Conservation (phyloP, 2,329 filamentous ascomycete genomes). For the Macrophomina tecta region DNA sequence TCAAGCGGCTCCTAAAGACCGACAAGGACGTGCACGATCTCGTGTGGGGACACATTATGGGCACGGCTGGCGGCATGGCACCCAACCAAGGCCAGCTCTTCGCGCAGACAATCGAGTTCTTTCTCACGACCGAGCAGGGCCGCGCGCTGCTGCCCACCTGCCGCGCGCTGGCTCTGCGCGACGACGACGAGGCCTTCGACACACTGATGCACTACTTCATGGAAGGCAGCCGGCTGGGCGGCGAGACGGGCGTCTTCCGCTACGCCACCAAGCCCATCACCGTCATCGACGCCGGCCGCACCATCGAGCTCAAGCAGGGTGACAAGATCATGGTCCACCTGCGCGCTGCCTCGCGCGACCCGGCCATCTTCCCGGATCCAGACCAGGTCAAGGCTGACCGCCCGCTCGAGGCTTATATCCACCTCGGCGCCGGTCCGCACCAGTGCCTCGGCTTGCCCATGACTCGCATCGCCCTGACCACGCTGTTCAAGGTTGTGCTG, state of each 20-base stretch:
- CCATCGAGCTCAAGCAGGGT: slow-evolving; percentile 42
- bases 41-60: slow-evolving; percentile 64
- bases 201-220: slow-evolving; percentile 58
- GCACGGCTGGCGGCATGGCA: slow-evolving; percentile 57
- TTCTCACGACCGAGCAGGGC: slow-evolving; percentile 55
- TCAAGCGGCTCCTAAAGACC: slow-evolving; percentile 57
- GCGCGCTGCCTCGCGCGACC: slow-evolving; percentile 49
- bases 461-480: slow-evolving; percentile 50
- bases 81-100: slow-evolving; percentile 64
- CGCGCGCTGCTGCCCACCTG: slow-evolving; percentile 56
- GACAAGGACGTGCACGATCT: slow-evolving; percentile 56
- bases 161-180: slow-evolving; percentile 53
- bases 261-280: slow-evolving; percentile 41
- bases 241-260: slow-evolving; percentile 52
- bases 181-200: slow-evolving; percentile 53
- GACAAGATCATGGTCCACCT: slow-evolving; percentile 53
- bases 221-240: slow-evolving; percentile 51
- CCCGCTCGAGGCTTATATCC: slow-evolving; percentile 51
- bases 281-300: slow-evolving; percentile 41
- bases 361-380: slow-evolving; percentile 49
- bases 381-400: slow-evolving; percentile 47
- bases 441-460: slow-evolving; percentile 52
- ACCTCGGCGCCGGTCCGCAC: slow-evolving; percentile 51
- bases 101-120: slow-evolving; percentile 63
- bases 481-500: slow-evolving; percentile 54